Evolutionary conservation across 2,329 filamentous ascomycete species (phyloP).

Genomic region (Verticillium zaregamsianum): DNA sequence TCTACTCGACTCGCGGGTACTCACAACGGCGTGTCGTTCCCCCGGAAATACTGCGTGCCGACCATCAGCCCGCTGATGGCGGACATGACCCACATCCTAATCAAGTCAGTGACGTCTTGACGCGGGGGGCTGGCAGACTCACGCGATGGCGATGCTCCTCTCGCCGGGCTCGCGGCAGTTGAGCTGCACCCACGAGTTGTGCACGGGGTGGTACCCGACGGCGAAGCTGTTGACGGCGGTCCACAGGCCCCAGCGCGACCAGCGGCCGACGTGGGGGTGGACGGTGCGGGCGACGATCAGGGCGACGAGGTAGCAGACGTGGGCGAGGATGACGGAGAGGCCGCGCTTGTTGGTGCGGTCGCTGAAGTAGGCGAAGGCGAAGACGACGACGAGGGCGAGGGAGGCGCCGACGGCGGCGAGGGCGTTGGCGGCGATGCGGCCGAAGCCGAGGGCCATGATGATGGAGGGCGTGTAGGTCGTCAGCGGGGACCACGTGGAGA

Average conservation of each 20-base stretch:
- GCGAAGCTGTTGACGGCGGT: conserved; percentile 46
- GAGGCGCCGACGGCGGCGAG: conserved; percentile 38
- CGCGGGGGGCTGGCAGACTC: too few species aligned
- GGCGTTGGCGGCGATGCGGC: conserved; percentile 40
- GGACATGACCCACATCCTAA: conserved; percentile 43
- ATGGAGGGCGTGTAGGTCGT: conserved; percentile 48
- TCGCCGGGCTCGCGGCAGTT: conserved; percentile 43
- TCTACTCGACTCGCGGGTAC: conserved; percentile 4
- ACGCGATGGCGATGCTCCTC: conserved; percentile 45
- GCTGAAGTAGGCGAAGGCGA: conserved; percentile 43
- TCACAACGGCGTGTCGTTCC: conserved; percentile 34
- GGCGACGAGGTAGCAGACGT: conserved; percentile 38
- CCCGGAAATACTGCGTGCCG: conserved; percentile 45
- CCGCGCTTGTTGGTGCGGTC: conserved; percentile 41
- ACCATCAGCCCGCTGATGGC: conserved; percentile 46
- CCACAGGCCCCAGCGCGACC: conserved; percentile 47
- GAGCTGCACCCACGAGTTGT: conserved; percentile 49
- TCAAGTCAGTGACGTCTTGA: neutral
- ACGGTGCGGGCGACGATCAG: conserved; percentile 34
- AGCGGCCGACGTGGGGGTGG: conserved; percentile 39
- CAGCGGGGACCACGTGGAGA: conserved; percentile 47
- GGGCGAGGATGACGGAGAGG: conserved; percentile 35
- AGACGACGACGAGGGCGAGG: conserved; percentile 40
- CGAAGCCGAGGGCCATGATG: conserved; percentile 40
- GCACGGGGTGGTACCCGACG: conserved; percentile 48